These are phyloP conservation scores for Pseudogymnoascus sp. DNA, from an alignment of 2,329 filamentous ascomycete species.

Conservation along the genomic window DNA sequence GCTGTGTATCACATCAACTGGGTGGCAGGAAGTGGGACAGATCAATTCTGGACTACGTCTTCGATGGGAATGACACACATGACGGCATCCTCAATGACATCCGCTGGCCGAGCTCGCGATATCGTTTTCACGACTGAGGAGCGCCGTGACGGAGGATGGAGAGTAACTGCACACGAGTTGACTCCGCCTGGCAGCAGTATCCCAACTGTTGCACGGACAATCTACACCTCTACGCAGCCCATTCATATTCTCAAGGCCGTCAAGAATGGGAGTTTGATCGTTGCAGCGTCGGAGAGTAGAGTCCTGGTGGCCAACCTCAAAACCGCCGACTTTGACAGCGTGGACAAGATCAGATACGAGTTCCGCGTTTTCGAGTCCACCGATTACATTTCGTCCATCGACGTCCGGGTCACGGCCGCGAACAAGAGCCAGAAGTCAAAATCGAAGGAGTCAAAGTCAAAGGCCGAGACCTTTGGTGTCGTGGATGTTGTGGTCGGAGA, in stretches of 20 bases:
- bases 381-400: constrained; percentile 59
- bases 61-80: constrained; percentile 28
- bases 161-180: constrained; percentile 28
- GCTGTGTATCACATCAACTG: constrained; percentile 51
- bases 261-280: constrained; percentile 49
- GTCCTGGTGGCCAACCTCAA: constrained; percentile 53
- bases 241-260: constrained; percentile 44
- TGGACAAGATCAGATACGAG: constrained; percentile 43
- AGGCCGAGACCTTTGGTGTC: constrained; percentile 30
- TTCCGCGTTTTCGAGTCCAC: constrained; percentile 51
- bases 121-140: constrained; percentile 29
- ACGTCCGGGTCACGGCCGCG: constrained; percentile 42
- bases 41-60: constrained; percentile 33
- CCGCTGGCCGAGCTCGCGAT: constrained; percentile 25
- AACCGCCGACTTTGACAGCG: constrained; percentile 24
- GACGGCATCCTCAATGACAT: constrained; percentile 29
- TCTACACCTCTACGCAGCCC: constrained; percentile 32
- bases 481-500: constrained; percentile 76
- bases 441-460: constrained; percentile 18
- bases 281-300: constrained; percentile 44
- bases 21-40: constrained; percentile 39
- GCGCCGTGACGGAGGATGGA: constrained; percentile 24
- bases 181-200: constrained; percentile 24
- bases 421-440: constrained; percentile 24
- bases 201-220: constrained; percentile 25